Conservation (phyloP, 2,329 filamentous ascomycete species). For the Periconia digitata region DNA sequence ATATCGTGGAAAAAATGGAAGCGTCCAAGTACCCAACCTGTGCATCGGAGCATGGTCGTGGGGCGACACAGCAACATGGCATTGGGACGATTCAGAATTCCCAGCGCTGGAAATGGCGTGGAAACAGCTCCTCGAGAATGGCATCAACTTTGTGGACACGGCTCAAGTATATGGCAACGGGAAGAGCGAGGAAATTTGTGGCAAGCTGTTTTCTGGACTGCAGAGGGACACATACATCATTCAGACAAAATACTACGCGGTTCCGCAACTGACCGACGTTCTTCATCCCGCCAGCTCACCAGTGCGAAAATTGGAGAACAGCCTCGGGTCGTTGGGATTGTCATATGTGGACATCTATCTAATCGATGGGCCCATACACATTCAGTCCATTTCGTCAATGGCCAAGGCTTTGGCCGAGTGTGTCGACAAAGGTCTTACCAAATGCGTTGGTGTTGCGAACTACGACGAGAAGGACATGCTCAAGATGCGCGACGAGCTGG, state of each 20-base stretch:
- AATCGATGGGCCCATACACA: constrained; percentile 49
- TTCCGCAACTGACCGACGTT: constrained; percentile 39
- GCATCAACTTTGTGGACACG: constrained; percentile 49
- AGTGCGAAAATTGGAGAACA: constrained; percentile 40
- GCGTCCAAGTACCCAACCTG: constrained; percentile 19
- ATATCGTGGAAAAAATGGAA: constrained; percentile 17
- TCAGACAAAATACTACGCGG: constrained; percentile 44
- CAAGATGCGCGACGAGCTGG: constrained; percentile 10
- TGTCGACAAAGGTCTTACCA: constrained; percentile 45
- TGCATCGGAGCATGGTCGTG: constrained; percentile 28
- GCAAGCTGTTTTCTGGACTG: constrained; percentile 40
- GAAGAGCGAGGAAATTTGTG: constrained; percentile 47
- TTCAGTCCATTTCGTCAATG: constrained; percentile 42
- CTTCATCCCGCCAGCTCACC: constrained; percentile 37
- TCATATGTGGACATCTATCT: constrained; percentile 48
- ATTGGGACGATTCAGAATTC: constrained; percentile 41
- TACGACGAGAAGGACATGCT: constrained; percentile 31
- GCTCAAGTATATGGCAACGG: constrained; percentile 48
- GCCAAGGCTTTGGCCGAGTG: constrained; percentile 48
- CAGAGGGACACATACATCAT: constrained; percentile 42
- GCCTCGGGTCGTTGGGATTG: constrained; percentile 43
- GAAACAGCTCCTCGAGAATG: constrained; percentile 38
- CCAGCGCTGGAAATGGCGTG: constrained; percentile 43
- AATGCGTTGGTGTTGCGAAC: constrained; percentile 49
- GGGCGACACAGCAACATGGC: constrained; percentile 26